Base-by-base conservation (phyloP, 768 basidiomycete genomes). In the Suillus spraguei region DNA sequence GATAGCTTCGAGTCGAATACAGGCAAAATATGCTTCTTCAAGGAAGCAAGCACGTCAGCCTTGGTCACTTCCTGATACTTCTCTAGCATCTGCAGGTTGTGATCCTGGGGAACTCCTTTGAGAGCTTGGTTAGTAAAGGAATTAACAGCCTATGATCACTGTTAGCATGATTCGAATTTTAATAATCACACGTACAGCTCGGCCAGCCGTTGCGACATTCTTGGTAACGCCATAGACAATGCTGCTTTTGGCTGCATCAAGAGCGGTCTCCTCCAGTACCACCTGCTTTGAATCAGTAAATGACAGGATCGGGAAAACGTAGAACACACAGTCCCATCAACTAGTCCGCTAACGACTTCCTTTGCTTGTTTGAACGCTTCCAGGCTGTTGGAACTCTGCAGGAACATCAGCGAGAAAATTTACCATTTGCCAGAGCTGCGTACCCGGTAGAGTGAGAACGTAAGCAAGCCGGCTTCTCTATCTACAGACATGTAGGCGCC, bases 121-220 rank as follows among this genome's bases (percentile, higher is more conserved):
- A 99, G 81, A 0, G 89, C 92, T 79, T 97, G 94, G 76, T 99
- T 96, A 36, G 83, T 80, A 77, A 97, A 98, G 0, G 95, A 97
- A 32, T 85, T 82, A 44, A 85, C 73, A 1, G 95, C 94, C 94
- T 95, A 68, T 4, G 55, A 6, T 60, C 0, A 49, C 17, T 22
- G 42, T 70, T 60, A 69, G 49, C 33, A 56, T 60, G 28, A 67
- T 16, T 42, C 64, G 54, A 28, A n/a, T 4, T 28, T 35, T 32
- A 41, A 14, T 14, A 17, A 22, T 54, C 47, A 42, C 39, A 77
- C 89, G 74, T 76, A 95, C 96, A 49, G 97, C 97, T 68, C 90
- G 85, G n/a, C 86, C 85, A 35, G 92, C 87, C 4, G 94, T 97
- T 22, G 95, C 90, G 24, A 97, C 91, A 52, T 83, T 82, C 70